Conservation (phyloP, 805 yeast genomes). For the Ogataea zsoltii region DNA sequence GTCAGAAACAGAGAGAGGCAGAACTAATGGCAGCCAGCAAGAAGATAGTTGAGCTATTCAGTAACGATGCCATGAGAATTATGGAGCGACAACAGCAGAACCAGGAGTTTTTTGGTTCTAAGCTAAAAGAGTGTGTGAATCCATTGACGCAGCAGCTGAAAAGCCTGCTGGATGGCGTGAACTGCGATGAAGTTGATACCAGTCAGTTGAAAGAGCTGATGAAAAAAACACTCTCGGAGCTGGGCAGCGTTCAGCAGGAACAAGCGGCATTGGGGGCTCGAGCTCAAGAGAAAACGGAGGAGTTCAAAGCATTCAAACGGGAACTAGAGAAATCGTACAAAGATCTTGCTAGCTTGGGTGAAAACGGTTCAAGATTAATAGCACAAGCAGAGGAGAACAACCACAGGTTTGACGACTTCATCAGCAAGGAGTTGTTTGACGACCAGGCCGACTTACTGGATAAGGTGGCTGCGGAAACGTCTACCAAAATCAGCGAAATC, state of each 20-base stretch:
- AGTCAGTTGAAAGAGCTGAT: slow-evolving; percentile 1
- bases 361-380: not conserved
- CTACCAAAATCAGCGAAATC: slow-evolving; percentile 9
- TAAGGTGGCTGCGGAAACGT: slow-evolving; percentile 6
- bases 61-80: slow-evolving; percentile 28
- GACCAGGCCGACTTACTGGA: slow-evolving; percentile 1
- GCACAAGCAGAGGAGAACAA: slow-evolving; percentile 7
- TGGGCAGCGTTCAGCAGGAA: slow-evolving; percentile 9
- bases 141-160: slow-evolving; percentile 18
- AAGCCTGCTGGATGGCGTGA: not conserved
- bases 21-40: slow-evolving; percentile 13
- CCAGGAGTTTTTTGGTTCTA: slow-evolving; percentile 16
- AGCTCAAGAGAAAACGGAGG: slow-evolving; percentile 13
- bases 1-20: slow-evolving; percentile 14
- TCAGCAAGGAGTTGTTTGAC: slow-evolving; percentile 8
- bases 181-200: not conserved
- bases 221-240: not conserved
- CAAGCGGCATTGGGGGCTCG: slow-evolving; percentile 6
- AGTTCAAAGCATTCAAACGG: slow-evolving; percentile 9
- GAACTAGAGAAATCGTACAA: slow-evolving; percentile 8
- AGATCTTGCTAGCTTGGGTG: not conserved
- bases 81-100: slow-evolving; percentile 20
- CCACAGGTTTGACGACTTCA: slow-evolving; percentile 10
- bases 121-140: slow-evolving; percentile 16
- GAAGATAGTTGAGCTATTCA: slow-evolving; percentile 30